phyloP scores from a whole-genome alignment of 2,329 filamentous ascomycete genomes.

The Fusarium oxysporum region DNA sequence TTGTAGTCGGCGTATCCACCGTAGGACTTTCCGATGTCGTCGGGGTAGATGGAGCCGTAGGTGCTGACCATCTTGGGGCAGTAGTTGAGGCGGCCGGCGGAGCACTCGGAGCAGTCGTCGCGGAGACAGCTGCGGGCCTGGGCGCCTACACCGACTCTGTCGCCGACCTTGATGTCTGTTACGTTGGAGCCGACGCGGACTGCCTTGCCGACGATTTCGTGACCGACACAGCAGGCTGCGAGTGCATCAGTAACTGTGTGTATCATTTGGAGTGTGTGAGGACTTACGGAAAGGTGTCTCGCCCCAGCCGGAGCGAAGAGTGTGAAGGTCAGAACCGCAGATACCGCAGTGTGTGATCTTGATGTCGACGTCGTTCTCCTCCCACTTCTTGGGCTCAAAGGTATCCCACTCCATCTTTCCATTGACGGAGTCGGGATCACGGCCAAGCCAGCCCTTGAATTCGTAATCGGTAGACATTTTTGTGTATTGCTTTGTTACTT shows the following conservation, averaged over 20 bases:
- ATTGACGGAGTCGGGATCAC: slow-evolving; percentile 53
- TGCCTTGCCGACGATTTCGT: slow-evolving; percentile 72
- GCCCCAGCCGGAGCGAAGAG: slow-evolving; percentile 64
- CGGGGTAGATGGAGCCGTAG: slow-evolving; percentile 63
- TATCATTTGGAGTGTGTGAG: not conserved
- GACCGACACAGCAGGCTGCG: slow-evolving; percentile 65
- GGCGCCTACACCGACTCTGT: slow-evolving; percentile 72
- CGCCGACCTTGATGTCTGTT: slow-evolving; percentile 66
- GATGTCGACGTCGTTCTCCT: slow-evolving; percentile 73
- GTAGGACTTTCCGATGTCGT: slow-evolving; percentile 53
- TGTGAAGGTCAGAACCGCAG: slow-evolving; percentile 71
- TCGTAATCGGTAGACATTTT: slow-evolving; percentile 55
- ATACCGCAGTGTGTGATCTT: slow-evolving; percentile 73
- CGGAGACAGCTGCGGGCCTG: slow-evolving; percentile 66
- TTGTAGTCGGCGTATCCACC: slow-evolving; percentile 61
- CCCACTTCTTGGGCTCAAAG: slow-evolving; percentile 71
- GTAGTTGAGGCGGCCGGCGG: slow-evolving; percentile 55
- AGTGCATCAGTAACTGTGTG: slow-evolving; percentile 14
- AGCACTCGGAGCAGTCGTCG: slow-evolving; percentile 56
- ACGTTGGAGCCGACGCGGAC: slow-evolving; percentile 64
- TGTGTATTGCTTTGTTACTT: not conserved
- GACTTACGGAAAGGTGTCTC: slow-evolving; percentile 54
- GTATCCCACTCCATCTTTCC: slow-evolving; percentile 65
- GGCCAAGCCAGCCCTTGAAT: slow-evolving; percentile 65
- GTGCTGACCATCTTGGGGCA: slow-evolving; percentile 59